Evolutionary conservation across 768 basidiomycete species (phyloP).

Genomic region (Mycena belliarum): DNA sequence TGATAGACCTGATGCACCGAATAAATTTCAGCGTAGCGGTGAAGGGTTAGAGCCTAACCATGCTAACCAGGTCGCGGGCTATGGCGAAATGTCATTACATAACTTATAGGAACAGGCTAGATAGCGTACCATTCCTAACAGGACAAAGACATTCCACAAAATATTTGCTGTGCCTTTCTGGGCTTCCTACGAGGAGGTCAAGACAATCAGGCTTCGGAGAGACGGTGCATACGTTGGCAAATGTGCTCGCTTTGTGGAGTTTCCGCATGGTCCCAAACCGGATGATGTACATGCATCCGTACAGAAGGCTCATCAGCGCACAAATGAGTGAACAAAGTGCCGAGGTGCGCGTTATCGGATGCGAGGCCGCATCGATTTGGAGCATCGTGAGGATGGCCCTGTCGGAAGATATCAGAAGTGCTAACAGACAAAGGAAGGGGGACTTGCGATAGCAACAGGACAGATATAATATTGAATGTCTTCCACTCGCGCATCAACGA

Average conservation of each 20-base stretch:
- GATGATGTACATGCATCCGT: constrained; percentile 65
- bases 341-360: constrained; percentile 57
- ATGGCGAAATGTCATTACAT: background rate
- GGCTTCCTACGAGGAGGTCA: constrained; percentile 46
- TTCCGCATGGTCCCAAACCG: constrained; percentile 66
- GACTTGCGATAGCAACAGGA: constrained; percentile 28
- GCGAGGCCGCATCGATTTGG: constrained; percentile 40
- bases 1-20: constrained; percentile 44
- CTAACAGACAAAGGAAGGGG: no score
- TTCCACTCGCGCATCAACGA: constrained; percentile 40
- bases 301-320: constrained; percentile 62
- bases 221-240: constrained; percentile 50
- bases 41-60: constrained; percentile 39
- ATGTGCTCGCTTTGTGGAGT: constrained; percentile 62
- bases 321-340: constrained; percentile 59
- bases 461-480: constrained; percentile 18
- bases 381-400: constrained; percentile 39
- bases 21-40: background rate
- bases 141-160: constrained; percentile 68
- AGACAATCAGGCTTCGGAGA: background rate
- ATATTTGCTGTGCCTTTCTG: constrained; percentile 32
- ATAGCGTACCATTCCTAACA: constrained; percentile 48
- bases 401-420: constrained; percentile 2
- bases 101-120: background rate
- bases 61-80: constrained; percentile 60